Conservation (phyloP, 2,329 filamentous ascomycete genomes). For the Aspergillus sclerotialis region DNA sequence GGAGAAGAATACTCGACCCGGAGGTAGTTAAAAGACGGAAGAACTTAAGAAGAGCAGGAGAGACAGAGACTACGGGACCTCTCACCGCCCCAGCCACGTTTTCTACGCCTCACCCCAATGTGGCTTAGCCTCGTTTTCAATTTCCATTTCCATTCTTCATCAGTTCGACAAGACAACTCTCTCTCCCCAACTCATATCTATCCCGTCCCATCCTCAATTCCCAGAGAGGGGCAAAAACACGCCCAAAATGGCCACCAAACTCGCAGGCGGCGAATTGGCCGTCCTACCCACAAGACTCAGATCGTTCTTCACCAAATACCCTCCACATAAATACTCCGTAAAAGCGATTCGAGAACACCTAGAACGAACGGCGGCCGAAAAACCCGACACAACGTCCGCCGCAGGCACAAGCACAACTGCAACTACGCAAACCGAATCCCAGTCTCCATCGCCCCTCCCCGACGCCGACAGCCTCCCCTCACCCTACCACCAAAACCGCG, state of each 20-base stretch:
- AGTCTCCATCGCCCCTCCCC: conserved; percentile 10
- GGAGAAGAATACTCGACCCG: conserved; percentile 1
- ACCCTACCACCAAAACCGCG: conserved; percentile 34
- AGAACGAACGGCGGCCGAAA: too few species aligned
- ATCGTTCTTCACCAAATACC: neutral
- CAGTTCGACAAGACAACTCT: conserved; percentile 1
- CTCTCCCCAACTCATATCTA: too few species aligned
- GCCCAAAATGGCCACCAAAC: neutral
- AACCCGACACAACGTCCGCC: neutral
- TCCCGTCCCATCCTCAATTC: conserved; percentile 8
- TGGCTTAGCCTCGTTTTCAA: conserved; percentile 14
- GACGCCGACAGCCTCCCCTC: too few species aligned
- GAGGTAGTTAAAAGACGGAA: neutral
- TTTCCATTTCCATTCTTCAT: conserved; percentile 10
- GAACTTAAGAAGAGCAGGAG: conserved; percentile 1
- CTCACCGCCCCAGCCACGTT: conserved; percentile 4
- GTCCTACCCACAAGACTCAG: neutral
- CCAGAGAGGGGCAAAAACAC: conserved; percentile 15
- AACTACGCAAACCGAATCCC: too few species aligned
- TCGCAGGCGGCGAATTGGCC: neutral
- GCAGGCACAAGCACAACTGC: neutral
- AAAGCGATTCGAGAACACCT: neutral
- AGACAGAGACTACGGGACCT: neutral
- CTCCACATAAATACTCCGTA: neutral
- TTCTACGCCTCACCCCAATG: conserved; percentile 9